Evolutionary conservation across 768 basidiomycete genomes (phyloP), one percentile per base, ranked within the genome.

Genomic region (Agaricus blazei): DNA sequence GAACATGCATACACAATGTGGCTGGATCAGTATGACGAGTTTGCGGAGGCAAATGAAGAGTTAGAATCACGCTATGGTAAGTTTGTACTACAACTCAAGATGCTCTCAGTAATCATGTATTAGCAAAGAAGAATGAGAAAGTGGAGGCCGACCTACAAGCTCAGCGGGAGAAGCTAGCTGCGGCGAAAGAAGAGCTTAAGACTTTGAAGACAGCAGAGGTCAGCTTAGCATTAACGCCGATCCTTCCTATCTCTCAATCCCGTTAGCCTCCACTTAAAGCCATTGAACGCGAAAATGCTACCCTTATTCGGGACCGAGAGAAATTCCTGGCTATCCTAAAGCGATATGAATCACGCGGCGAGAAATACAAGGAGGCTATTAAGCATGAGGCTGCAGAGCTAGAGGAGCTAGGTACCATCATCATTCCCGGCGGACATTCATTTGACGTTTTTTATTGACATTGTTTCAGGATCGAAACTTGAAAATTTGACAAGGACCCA

Each of bases 51-150:
- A 50, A 87, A 90, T 50, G 79, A 82, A 60, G 74, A 75, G 37
- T 68, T 93, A 19, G 89, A 92, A 61, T 81, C 82, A 28, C 82
- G 87, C 57, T 95, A 93, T 69, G 82, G 93, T 93, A 56, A 46
- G 78, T 62, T 4, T 24, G 26, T 34, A 34, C 36, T 2, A 40
- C 51, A 28, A 41, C 23, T 52, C 15, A 55, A 3, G 46, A 29
- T 34, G 41, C 28, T 19, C 7, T 28, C 37, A 62, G 40, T 52
- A 58, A 40, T 60, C 55, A 40, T 52, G 23, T 40, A 47, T 27
- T 56, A 92, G 90, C 79, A 24, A 83, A 78, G 65, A 87, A 87
- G 67, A 87, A 90, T 52, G 84, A 87, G 70, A 74, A 72, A n/a
- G 79, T 88, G 4, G 72, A 85, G 51, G 67, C 68, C 9, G 86